Base-by-base conservation (phyloP, 2,329 filamentous ascomycete species). In the Arachnomyces sp. region DNA sequence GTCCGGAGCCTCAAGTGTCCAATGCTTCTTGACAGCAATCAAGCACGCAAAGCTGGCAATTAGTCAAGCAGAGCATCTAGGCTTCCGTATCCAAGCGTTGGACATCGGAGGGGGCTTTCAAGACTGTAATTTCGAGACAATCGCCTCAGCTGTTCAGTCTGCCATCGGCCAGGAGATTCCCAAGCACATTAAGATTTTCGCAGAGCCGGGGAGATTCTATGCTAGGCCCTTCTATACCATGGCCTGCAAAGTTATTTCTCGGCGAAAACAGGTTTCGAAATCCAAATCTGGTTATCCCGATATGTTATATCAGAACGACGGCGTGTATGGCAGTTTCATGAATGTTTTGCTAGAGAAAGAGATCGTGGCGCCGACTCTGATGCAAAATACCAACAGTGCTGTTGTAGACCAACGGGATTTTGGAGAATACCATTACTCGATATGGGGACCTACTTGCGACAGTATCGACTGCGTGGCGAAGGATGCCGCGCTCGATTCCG, bases 391-490 rank as follows among this genome's bases (percentile, higher is more conserved):
- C 20, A 25, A 9, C 9, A 9, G 20, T 25, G 20, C 9, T 25
- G 5, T 25, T 25, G 20, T 5, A 9, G 9, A 25, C 9, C 20
- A 9, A 25, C 20, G 20, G 20, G 9, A 25, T 25, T 25, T 25
- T 25, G 32, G 29, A 8, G 31, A 34, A 7, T 40, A 53, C 29
- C 32, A 40, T 5, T 57, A 57, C 32, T 51, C 50, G 1, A 45
- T 58, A 17, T 57, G 53, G 53, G 55, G 55, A 1, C 55, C 53
- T 7, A 57, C 55, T 0, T 57, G 55, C 38, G 53, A 57, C 35
- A 49, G 52, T 11, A 42, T 48, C 4, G 55, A 58, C 34, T 49
- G 48, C 36, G 49, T 57, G n/a, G 43, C 38, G 2, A 33, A 41
- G 2, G 45, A 49, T 2, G 38, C 42, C 3, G 28, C n/a, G 0